Evolutionary conservation across 352 stramenopile genomes (phyloP).

Genomic region (Lagenidium sp.): DNA sequence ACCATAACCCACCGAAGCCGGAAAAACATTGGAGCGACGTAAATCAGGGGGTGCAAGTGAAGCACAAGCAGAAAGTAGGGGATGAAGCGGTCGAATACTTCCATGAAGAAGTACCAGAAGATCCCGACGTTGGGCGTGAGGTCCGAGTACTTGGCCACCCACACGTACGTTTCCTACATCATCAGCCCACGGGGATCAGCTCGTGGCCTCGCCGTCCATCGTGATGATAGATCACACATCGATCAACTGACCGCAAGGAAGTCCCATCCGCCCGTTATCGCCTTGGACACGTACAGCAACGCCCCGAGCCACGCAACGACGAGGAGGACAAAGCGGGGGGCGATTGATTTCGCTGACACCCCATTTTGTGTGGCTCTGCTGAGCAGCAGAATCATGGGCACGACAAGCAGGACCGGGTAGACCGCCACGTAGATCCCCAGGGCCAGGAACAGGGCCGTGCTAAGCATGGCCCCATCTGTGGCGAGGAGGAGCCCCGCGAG

Average conservation of each 20-base stretch:
- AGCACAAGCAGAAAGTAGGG: slow-evolving; percentile 78
- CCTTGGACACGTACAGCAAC: slow-evolving; percentile 50
- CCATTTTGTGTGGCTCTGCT: slow-evolving; percentile 18
- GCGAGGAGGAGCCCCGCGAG: slow-evolving; percentile 69
- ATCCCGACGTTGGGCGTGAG: slow-evolving; percentile 79
- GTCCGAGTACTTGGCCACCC: slow-evolving; percentile 70
- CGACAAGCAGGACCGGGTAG: slow-evolving; percentile 55
- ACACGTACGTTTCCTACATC: slow-evolving; percentile 76
- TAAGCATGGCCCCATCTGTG: slow-evolving; percentile 29
- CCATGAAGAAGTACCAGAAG: slow-evolving; percentile 89
- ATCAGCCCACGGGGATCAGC: too few species aligned
- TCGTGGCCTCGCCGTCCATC: too few species aligned
- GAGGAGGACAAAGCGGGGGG: too few species aligned
- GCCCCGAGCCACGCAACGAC: slow-evolving; percentile 1
- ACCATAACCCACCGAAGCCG: slow-evolving; percentile 39
- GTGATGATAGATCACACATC: too few species aligned
- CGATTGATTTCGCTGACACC: too few species aligned
- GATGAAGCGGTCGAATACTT: slow-evolving; percentile 83
- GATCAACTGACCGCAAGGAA: slow-evolving; percentile 42
- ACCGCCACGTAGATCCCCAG: slow-evolving; percentile 62
- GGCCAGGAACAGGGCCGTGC: slow-evolving; percentile 31
- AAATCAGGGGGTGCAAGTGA: slow-evolving; percentile 74
- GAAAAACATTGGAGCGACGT: slow-evolving; percentile 69
- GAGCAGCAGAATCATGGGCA: slow-evolving; percentile 45
- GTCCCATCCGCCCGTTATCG: slow-evolving; percentile 36